These are phyloP conservation scores for Dentipellis fragilis DNA, from an alignment of 768 basidiomycete species.

Conservation along the genomic window DNA sequence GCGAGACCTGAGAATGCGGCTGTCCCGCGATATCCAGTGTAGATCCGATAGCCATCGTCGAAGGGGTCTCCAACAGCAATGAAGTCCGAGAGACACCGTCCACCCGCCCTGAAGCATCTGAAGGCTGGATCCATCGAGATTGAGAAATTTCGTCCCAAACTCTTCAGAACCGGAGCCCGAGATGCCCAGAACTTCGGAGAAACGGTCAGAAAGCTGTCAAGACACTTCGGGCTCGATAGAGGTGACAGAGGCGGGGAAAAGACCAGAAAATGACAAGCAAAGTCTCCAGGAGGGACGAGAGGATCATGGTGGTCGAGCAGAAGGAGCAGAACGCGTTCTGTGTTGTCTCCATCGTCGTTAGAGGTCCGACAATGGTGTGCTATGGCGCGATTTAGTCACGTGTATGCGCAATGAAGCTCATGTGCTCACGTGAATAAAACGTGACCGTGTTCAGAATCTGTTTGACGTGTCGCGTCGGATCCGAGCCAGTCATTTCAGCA, in stretches of 20 bases:
- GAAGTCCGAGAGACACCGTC: too few species aligned
- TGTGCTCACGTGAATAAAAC: too few species aligned
- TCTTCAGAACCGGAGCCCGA: background rate
- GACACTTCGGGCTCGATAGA: background rate
- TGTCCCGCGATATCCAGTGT: too few species aligned
- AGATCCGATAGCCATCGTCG: too few species aligned
- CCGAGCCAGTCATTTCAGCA: too few species aligned
- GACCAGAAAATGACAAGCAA: background rate
- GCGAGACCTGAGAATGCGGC: too few species aligned
- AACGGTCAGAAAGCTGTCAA: background rate
- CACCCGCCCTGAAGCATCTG: background rate
- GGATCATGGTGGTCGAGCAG: background rate
- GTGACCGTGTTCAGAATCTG: too few species aligned
- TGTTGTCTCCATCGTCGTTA: background rate
- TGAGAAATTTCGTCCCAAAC: background rate
- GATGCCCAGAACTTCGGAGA: background rate
- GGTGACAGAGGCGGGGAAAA: background rate
- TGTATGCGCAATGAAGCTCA: background rate
- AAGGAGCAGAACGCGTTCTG: background rate
- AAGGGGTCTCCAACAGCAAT: too few species aligned
- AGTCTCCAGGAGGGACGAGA: background rate
- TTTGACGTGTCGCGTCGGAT: too few species aligned
- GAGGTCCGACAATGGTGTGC: background rate
- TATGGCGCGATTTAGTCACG: background rate
- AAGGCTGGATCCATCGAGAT: background rate